Evolutionary conservation across 1,284 basidiomycete species (phyloP).

Genomic region (Cutaneotrichosporon cavernicola): DNA sequence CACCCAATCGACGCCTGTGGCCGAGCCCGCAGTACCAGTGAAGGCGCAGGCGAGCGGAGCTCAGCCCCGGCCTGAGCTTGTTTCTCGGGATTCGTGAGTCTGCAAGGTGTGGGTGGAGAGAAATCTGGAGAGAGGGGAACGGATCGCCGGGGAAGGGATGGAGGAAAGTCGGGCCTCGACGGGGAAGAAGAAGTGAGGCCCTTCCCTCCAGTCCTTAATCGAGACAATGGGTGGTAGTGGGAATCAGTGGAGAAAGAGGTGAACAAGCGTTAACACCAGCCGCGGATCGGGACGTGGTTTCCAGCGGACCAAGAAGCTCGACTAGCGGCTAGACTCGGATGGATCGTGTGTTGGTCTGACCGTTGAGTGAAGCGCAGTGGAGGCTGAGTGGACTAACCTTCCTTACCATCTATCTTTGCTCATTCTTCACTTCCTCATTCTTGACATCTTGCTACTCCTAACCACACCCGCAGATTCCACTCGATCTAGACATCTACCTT

Average conservation of each 20-base stretch:
- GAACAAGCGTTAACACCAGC: slow-evolving; percentile 4
- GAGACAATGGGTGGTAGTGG: too few species aligned
- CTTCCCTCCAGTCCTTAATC: too few species aligned
- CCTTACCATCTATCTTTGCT: neutral
- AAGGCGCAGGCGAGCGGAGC: slow-evolving; percentile 27
- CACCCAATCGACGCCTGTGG: neutral
- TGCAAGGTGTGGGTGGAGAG: neutral
- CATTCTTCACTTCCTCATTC: neutral
- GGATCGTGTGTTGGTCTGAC: neutral
- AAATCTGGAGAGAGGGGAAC: too few species aligned
- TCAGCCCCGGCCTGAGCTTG: slow-evolving; percentile 2
- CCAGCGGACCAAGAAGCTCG: slow-evolving; percentile 26
- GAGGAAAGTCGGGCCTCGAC: neutral
- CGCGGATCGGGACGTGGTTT: slow-evolving; percentile 17
- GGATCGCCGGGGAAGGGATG: neutral
- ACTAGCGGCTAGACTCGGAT: slow-evolving; percentile 5
- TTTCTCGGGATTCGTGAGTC: slow-evolving; percentile 17
- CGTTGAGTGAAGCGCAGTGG: neutral
- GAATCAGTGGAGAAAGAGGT: too few species aligned
- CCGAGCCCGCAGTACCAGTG: slow-evolving; percentile 11
- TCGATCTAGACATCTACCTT: neutral
- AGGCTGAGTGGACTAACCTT: neutral
- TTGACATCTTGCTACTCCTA: slow-evolving; percentile 1
- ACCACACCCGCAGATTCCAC: neutral
- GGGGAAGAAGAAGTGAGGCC: neutral